Conservation (phyloP, 768 basidiomycete species). For the Fomitopsis pulvina region DNA sequence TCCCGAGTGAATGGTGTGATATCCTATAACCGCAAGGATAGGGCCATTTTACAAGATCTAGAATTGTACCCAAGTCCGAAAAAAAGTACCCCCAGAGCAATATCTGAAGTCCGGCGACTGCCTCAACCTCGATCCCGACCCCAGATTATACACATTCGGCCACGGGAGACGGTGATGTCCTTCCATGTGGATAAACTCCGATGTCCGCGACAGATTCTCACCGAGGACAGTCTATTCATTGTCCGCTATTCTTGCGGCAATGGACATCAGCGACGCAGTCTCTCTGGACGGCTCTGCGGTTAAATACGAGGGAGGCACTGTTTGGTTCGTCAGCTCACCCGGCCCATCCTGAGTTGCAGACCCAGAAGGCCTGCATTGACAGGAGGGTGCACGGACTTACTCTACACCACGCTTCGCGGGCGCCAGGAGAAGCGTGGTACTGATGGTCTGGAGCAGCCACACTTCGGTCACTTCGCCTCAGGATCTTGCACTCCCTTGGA, state of each 20-base stretch:
- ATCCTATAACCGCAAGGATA: neutral
- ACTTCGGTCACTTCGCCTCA: too few relatives aligned
- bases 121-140: neutral
- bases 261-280: neutral
- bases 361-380: too few relatives aligned
- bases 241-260: neutral
- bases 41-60: conserved; percentile 11
- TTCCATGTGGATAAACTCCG: too few relatives aligned
- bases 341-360: too few relatives aligned
- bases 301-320: neutral
- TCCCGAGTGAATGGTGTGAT: neutral
- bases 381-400: too few relatives aligned
- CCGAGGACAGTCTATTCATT: neutral
- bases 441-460: too few relatives aligned
- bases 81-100: conserved; percentile 5
- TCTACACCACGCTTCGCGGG: too few relatives aligned
- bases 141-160: conserved; percentile 5
- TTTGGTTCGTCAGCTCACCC: neutral
- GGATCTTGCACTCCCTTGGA: too few relatives aligned
- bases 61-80: conserved; percentile 4
- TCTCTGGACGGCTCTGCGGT: neutral
- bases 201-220: conserved; percentile 1
- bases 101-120: neutral
- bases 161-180: conserved; percentile 10
- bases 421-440: too few relatives aligned